Evolutionary conservation across 2,329 filamentous ascomycete genomes (phyloP).

Genomic region (Cercospora canescens): DNA sequence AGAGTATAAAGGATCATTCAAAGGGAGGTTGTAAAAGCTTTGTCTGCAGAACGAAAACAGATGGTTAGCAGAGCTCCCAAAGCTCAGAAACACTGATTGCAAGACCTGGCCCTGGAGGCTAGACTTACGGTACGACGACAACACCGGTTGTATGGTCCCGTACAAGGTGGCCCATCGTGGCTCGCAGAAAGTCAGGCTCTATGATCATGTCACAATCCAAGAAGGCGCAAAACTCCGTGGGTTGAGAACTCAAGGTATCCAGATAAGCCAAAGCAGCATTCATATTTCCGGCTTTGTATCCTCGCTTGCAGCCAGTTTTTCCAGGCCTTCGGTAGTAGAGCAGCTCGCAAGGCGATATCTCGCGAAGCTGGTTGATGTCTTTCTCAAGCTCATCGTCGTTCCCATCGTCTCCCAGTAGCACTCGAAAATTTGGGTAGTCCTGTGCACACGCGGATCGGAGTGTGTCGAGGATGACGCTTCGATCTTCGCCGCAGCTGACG

Average conservation of each 20-base stretch:
- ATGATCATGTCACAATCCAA: conserved; percentile 70
- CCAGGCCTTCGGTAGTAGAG: conserved; percentile 41
- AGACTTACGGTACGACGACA: background rate
- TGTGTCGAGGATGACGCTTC: conserved; percentile 45
- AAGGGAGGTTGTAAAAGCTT: conserved; percentile 18
- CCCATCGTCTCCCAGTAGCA: conserved; percentile 46
- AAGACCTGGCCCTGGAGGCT: background rate
- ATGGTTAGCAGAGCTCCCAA: background rate
- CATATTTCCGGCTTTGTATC: conserved; percentile 67
- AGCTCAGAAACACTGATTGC: too few species aligned
- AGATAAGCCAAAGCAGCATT: conserved; percentile 52
- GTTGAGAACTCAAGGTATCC: background rate
- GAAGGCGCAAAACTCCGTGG: conserved; percentile 55
- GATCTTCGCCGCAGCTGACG: conserved; percentile 47
- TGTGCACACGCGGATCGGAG: conserved; percentile 40
- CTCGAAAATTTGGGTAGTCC: conserved; percentile 43
- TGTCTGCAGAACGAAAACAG: background rate
- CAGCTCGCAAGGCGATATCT: conserved; percentile 41
- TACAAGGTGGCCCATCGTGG: conserved; percentile 57
- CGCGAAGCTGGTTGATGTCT: conserved; percentile 37
- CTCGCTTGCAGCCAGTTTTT: conserved; percentile 38
- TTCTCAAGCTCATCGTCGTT: conserved; percentile 37
- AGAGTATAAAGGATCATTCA: conserved; percentile 16
- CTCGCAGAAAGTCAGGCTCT: conserved; percentile 60
- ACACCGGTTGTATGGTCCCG: background rate